Evolutionary conservation across 495 filamentous ascomycete species (phyloP), one percentile per base, ranked within the genome.

Genomic region (Aspergillus cristatus): DNA sequence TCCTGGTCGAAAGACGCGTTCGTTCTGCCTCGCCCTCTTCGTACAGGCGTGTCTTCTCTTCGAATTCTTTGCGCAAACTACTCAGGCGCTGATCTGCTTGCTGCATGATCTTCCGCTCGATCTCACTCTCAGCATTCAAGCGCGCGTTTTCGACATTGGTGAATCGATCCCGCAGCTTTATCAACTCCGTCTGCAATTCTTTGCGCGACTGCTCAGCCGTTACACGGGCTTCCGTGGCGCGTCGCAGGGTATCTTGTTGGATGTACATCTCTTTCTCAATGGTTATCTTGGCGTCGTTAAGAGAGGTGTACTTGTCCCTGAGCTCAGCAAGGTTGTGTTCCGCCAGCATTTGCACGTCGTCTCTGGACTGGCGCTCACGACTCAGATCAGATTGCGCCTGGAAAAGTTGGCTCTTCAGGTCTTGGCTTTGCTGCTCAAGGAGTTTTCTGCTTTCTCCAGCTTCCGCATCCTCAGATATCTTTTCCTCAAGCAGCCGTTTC

Each of bases 221-320:
- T 7, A 79, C 63, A 8, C 86, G 75, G 18, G 81, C 82, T 59
- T 94, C 87, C 28, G 83, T 84, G 7, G 89, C 82, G 14, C 91
- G 83, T 14, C 91, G 83, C 32, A 96, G 76, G 11, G 83, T 84
- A 54, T 98, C 91, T 57, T 96, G 89, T 48, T 97, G 91, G n/a
- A 83, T 78, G 55, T 96, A 97, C 61, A 98, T 86, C 58, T 97
- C 93, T 58, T 95, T 96, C 56, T 98, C 91, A 38, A 98, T 96
- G 28, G 74, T 91, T 47, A 96, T 95, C 60, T 98, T 98, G 4
- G 89, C 82, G 26, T 94, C 86, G 45, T 94, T 94, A 11, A 98
- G 70, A n/a, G 74, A 72, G 20, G 89, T 75, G 49, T 82, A 94
- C 40, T 97, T 89, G 14, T 88, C 77, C 49, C 85, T 80, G 39